Conservation (phyloP, 768 basidiomycete species). For the Naganishia randhawae region DNA sequence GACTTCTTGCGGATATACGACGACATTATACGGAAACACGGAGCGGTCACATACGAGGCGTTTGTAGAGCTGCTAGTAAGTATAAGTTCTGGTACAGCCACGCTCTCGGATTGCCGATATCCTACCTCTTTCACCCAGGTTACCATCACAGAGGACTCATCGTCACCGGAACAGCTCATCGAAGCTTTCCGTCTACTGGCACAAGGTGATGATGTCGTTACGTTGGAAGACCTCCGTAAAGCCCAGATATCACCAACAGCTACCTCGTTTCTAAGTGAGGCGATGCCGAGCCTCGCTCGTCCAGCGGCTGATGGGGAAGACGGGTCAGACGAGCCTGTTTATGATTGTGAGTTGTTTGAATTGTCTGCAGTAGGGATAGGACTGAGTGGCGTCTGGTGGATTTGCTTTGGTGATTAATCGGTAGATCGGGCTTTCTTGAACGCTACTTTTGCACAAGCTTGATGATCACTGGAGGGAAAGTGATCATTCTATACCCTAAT, state of each 20-base stretch:
- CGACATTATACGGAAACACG: slow-evolving; percentile 73
- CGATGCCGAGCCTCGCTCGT: slow-evolving; percentile 61
- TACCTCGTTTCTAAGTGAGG: slow-evolving; percentile 75
- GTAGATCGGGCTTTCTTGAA: slow-evolving; percentile 11
- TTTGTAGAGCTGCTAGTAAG: slow-evolving; percentile 87
- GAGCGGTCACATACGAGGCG: slow-evolving; percentile 85
- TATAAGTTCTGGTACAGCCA: not conserved
- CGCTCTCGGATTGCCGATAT: not conserved
- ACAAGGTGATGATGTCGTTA: slow-evolving; percentile 22
- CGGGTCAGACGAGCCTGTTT: slow-evolving; percentile 30
- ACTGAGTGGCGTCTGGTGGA: not conserved
- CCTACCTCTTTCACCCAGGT: slow-evolving; percentile 58
- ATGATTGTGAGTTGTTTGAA: slow-evolving; percentile 29
- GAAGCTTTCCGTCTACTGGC: slow-evolving; percentile 92
- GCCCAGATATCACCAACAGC: slow-evolving; percentile 52
- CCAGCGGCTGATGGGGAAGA: not conserved
- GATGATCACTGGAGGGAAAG: not conserved
- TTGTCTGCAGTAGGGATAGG: slow-evolving; percentile 24
- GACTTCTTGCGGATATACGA: slow-evolving; percentile 80
- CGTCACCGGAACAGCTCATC: slow-evolving; percentile 82
- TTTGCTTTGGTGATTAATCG: not conserved
- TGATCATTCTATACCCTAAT: too few species aligned
- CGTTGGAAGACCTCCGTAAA: slow-evolving; percentile 4
- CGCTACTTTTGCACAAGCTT: not conserved
- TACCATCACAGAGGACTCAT: slow-evolving; percentile 92